These are phyloP conservation scores for Mycena haematopus DNA, from an alignment of 768 basidiomycete genomes.

Conservation along the genomic window DNA sequence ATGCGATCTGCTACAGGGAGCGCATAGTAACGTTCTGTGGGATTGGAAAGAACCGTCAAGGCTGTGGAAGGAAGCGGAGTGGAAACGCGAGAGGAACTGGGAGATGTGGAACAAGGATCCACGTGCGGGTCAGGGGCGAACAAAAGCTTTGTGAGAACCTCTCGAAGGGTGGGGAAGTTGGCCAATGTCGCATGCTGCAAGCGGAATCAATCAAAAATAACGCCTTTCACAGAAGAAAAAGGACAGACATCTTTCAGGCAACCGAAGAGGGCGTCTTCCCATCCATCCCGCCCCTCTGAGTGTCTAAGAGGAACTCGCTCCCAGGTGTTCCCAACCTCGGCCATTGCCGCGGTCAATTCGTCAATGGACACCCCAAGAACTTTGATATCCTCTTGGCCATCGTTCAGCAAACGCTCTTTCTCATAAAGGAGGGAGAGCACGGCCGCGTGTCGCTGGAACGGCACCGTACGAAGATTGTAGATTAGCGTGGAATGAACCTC, in stretches of 20 bases:
- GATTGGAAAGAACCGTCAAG: constrained; percentile 55
- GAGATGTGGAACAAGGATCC: constrained; percentile 51
- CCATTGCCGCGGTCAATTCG: constrained; percentile 69
- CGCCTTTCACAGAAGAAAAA: constrained; percentile 3
- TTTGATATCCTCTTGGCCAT: constrained; percentile 48
- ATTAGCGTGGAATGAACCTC: constrained; percentile 92
- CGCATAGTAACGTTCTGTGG: constrained; percentile 72
- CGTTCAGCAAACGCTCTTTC: constrained; percentile 49
- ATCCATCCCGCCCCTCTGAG: constrained; percentile 79
- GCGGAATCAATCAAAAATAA: constrained; percentile 8
- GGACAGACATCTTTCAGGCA: constrained; percentile 86
- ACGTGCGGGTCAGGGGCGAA: constrained; percentile 66
- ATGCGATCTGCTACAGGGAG: constrained; percentile 83
- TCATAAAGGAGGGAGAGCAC: constrained; percentile 66
- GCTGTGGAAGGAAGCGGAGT: constrained; percentile 48
- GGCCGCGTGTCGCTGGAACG: constrained; percentile 78
- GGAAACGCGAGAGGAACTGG: constrained; percentile 53
- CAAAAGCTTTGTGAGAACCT: constrained; percentile 73
- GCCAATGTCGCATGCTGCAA: constrained; percentile 73
- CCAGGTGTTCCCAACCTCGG: constrained; percentile 87
- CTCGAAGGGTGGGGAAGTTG: constrained; percentile 76
- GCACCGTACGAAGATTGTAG: constrained; percentile 85
- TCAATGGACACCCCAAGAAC: constrained; percentile 66
- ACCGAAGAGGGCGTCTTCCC: constrained; percentile 92
- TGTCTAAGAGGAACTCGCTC: constrained; percentile 77